phyloP scores from a whole-genome alignment of 495 filamentous ascomycete genomes.

The Annulohypoxylon nitens region DNA sequence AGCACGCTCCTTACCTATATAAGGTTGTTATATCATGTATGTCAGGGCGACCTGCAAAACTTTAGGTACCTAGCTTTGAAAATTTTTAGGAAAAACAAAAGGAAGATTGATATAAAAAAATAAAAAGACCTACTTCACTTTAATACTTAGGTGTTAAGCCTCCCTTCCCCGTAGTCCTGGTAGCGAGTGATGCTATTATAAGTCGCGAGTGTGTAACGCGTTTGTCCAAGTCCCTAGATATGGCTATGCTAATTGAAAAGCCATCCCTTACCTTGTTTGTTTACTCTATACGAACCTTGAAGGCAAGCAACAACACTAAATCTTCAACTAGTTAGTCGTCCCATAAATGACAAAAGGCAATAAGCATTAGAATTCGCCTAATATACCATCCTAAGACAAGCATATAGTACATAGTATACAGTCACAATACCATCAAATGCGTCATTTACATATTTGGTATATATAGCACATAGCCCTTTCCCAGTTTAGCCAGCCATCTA shows the following conservation, averaged over 20 bases:
- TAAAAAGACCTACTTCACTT: slow-evolving; percentile 20
- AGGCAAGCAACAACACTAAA: background rate
- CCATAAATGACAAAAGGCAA: background rate
- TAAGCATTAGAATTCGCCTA: background rate
- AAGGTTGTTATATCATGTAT: slow-evolving; percentile 30
- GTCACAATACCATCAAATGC: slow-evolving; percentile 5
- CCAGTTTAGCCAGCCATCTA: background rate
- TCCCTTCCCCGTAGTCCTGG: background rate
- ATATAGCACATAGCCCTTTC: slow-evolving; percentile 38
- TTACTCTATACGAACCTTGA: background rate
- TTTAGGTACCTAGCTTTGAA: slow-evolving; percentile 30
- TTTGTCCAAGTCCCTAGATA: slow-evolving; percentile 7
- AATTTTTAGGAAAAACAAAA: slow-evolving; percentile 18
- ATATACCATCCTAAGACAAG: background rate
- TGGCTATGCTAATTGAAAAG: background rate
- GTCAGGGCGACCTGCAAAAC: slow-evolving; percentile 16
- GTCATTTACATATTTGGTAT: slow-evolving; percentile 38
- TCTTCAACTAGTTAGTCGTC: background rate
- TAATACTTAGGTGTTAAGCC: background rate
- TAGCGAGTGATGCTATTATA: slow-evolving; percentile 12
- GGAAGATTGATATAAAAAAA: slow-evolving; percentile 40
- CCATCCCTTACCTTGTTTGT: background rate
- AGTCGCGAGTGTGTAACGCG: background rate
- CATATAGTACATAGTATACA: background rate
- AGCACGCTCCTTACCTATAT: slow-evolving; percentile 41